Evolutionary conservation across 2,329 filamentous ascomycete genomes (phyloP), one percentile per base, ranked within the genome.

Genomic region (Harringtonia lauricola): DNA sequence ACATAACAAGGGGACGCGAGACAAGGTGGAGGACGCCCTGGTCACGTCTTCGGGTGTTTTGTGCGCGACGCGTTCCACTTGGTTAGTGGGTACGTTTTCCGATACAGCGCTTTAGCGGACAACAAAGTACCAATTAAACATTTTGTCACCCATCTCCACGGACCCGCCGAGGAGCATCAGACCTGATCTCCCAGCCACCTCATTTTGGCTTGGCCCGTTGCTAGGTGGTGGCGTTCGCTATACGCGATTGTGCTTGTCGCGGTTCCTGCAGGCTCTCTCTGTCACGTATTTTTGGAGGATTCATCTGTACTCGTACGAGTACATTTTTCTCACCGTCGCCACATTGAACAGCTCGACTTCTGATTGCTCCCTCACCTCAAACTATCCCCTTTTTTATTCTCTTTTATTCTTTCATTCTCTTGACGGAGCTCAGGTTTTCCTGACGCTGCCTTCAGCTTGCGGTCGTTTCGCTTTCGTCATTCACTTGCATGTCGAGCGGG

Each of bases 71-170:
- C 45, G 49, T 42, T n/a, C 9, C 6, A 1, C 3, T 2, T 1
- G 35, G 49, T 31, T 51, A 46, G 36, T 35, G 21, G 42, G 43
- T 51, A 51, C 49, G 12, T 49, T 0, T 0, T 1, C 2, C 3
- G 1, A 6, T 18, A 21, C 14, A 19, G 7, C 12, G 2, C 2
- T 12, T 15, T 8, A 10, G 15, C n/a, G 4, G 22, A 7, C 1
- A 5, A 4, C 12, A 0, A 47, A 13, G 49, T 51, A 47, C 34
- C 43, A 18, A 33, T 12, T 21, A 47, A 51, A 33, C 48, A 44
- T 3, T 2, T 10, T 9, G 8, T 30, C 43, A 44, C 44, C 36
- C 29, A 29, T 28, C 28, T 12, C 7, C 43, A 6, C 49, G 24
- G 37, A 40, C 42, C 39, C 29, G 29, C 47, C 45, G 49, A 49